A percentile compares a stretch with the other conserved stretches of the same genome.
Evolutionary conservation across 306 rosid species (phyloP).

Genomic region (Dicorynia guianensis): DNA sequence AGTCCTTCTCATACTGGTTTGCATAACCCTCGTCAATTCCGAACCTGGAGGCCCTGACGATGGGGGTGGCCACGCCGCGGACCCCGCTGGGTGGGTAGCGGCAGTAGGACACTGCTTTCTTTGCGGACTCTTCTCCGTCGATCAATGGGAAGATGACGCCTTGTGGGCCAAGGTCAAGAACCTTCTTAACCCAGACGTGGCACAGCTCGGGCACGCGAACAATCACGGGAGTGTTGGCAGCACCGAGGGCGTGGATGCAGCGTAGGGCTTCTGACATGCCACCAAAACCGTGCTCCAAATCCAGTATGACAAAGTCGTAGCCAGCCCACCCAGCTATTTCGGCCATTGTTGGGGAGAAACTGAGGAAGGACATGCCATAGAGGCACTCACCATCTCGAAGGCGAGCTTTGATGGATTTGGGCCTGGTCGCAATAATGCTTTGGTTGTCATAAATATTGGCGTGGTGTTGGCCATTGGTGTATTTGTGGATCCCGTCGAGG

Average conservation of each 20-base stretch:
- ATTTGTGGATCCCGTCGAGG: too few species aligned
- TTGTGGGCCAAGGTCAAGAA: slow-evolving; percentile 31
- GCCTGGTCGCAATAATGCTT: background rate
- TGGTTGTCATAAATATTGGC: background rate
- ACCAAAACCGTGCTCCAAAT: slow-evolving; percentile 36
- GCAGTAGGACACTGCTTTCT: slow-evolving; percentile 22
- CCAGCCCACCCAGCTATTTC: slow-evolving; percentile 25
- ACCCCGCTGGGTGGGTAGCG: slow-evolving; percentile 22
- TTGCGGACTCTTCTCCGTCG: slow-evolving; percentile 14
- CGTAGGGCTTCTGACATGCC: slow-evolving; percentile 20
- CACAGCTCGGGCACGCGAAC: slow-evolving; percentile 23
- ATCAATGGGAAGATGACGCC: slow-evolving; percentile 23
- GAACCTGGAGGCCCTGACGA: slow-evolving; percentile 31
- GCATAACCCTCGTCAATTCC: slow-evolving; percentile 5
- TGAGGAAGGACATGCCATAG: slow-evolving; percentile 31
- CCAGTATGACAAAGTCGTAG: slow-evolving; percentile 18
- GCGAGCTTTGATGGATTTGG: background rate
- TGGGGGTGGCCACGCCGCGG: slow-evolving; percentile 19
- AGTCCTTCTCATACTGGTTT: background rate
- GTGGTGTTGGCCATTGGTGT: background rate
- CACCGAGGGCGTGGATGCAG: slow-evolving; percentile 19
- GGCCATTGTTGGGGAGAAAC: slow-evolving; percentile 22
- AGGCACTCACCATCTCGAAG: slow-evolving; percentile 5
- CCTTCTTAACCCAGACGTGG: slow-evolving; percentile 28
- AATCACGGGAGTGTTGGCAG: slow-evolving; percentile 11